phyloP scores from a whole-genome alignment of 2,329 filamentous ascomycete species.

The Cladobotryum protrusum region DNA sequence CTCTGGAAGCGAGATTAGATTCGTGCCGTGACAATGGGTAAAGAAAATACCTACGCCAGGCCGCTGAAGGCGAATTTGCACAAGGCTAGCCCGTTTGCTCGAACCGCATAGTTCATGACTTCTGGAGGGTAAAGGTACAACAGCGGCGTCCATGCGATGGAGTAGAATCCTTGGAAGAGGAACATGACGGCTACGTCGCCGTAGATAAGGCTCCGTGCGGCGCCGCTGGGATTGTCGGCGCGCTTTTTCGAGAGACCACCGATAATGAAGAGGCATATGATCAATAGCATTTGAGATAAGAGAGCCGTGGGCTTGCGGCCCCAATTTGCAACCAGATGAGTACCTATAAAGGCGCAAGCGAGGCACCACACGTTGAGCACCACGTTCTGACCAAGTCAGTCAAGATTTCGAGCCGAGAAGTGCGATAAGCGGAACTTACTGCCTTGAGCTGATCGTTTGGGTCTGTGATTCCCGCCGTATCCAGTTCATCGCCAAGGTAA shows the following conservation, averaged over 20 bases:
- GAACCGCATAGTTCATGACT: conserved; percentile 32
- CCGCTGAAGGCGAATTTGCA: conserved; percentile 8
- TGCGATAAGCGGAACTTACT: conserved; percentile 15
- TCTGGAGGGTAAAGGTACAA: conserved; percentile 38
- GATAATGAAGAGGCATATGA: conserved; percentile 44
- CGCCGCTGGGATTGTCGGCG: conserved; percentile 10
- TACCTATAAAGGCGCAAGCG: conserved; percentile 30
- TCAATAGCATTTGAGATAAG: conserved; percentile 33
- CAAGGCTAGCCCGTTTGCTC: conserved; percentile 35
- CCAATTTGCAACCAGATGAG: conserved; percentile 27
- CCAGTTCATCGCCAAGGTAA: conserved; percentile 33
- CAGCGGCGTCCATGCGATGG: conserved; percentile 36
- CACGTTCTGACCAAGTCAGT: conserved; percentile 31
- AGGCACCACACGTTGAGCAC: conserved; percentile 47
- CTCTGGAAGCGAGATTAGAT: conserved; percentile 35
- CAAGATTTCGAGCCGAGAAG: conserved; percentile 11
- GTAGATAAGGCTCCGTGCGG: conserved; percentile 25
- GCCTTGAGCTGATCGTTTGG: conserved; percentile 36
- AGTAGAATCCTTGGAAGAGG: conserved; percentile 38
- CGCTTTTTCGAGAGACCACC: conserved; percentile 40
- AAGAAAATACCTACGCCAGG: conserved; percentile 10
- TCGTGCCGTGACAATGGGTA: conserved; percentile 18
- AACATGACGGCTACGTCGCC: conserved; percentile 33
- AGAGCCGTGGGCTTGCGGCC: conserved; percentile 30
- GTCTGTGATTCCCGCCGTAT: conserved; percentile 32